Conservation (phyloP, 768 basidiomycete species). For the Pleurotus salmoneostramineus region DNA sequence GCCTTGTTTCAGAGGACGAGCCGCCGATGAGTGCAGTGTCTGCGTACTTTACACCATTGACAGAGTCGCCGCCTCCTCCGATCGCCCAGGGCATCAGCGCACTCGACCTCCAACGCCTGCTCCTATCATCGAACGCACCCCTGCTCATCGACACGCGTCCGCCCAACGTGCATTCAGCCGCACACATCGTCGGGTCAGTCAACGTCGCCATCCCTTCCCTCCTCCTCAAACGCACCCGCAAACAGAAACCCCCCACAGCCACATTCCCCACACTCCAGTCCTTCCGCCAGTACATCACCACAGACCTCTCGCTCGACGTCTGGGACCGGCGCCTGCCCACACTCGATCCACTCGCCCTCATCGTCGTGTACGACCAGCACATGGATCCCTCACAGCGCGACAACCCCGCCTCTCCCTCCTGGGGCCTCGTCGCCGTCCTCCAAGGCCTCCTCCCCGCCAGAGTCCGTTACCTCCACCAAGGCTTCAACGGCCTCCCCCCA, state of each 20-base stretch:
- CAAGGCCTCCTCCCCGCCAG: slow-evolving; percentile 49
- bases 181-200: slow-evolving; percentile 65
- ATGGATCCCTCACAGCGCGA: slow-evolving; percentile 73
- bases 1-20: background rate
- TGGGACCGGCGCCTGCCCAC: slow-evolving; percentile 70
- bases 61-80: slow-evolving; percentile 21
- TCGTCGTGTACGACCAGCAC: slow-evolving; percentile 75
- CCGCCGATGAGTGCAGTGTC: slow-evolving; percentile 17
- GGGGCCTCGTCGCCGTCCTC: slow-evolving; percentile 67
- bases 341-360: too few relatives aligned
- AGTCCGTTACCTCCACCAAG: slow-evolving; percentile 72
- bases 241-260: slow-evolving; percentile 44
- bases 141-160: slow-evolving; percentile 84
- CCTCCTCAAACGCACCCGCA: slow-evolving; percentile 81
- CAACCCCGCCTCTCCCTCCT: slow-evolving; percentile 54
- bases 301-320: slow-evolving; percentile 61
- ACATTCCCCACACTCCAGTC: slow-evolving; percentile 64
- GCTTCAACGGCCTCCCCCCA: too few relatives aligned
- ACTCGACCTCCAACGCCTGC: slow-evolving; percentile 35
- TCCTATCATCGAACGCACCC: slow-evolving; percentile 47
- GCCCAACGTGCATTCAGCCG: slow-evolving; percentile 56
- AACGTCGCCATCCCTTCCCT: slow-evolving; percentile 89
- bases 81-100: slow-evolving; percentile 18
- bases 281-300: slow-evolving; percentile 78
- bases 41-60: slow-evolving; percentile 51